Evolutionary conservation across 163 green algal genomes (phyloP).

Genomic region (Scenedesmus sp.): DNA sequence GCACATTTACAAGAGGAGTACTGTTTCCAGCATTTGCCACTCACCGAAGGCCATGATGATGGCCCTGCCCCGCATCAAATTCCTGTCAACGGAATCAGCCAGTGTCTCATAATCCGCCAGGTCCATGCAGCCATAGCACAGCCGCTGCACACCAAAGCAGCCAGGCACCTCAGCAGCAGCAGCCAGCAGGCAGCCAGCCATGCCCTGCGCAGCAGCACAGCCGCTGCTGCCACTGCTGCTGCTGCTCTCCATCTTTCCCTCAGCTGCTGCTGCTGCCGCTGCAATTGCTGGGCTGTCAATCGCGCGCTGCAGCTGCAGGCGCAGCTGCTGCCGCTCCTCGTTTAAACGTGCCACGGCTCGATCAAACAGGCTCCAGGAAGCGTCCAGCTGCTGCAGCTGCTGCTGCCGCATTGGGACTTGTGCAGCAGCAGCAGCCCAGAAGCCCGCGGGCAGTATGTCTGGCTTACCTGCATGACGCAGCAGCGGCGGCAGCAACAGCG

Average conservation of each 20-base stretch:
- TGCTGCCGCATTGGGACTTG: not conserved
- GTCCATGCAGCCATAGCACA: not conserved
- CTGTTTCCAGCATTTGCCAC: too few species aligned
- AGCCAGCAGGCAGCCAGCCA: not conserved
- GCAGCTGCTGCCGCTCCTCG: not conserved
- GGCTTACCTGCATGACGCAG: not conserved
- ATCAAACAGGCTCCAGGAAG: not conserved
- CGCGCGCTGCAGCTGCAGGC: not conserved
- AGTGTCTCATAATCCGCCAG: not conserved
- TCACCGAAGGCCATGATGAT: not conserved
- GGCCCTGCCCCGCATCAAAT: not conserved
- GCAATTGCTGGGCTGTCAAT: too few species aligned
- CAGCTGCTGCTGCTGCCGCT: not conserved
- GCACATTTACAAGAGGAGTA: too few species aligned
- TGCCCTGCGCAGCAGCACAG: not conserved
- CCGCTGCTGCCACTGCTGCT: not conserved
- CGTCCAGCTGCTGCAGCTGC: not conserved
- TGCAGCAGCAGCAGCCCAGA: not conserved
- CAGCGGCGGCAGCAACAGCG: too few species aligned
- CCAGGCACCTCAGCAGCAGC: not conserved
- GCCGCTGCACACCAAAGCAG: not conserved
- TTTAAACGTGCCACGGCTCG: not conserved
- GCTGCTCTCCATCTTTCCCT: not conserved
- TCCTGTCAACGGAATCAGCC: not conserved
- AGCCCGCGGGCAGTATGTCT: not conserved